Percentiles rank a stretch among this genome's conserved stretches.
phyloP scores from a whole-genome alignment of 2,329 filamentous ascomycete genomes.

The Emergomyces orientalis region DNA sequence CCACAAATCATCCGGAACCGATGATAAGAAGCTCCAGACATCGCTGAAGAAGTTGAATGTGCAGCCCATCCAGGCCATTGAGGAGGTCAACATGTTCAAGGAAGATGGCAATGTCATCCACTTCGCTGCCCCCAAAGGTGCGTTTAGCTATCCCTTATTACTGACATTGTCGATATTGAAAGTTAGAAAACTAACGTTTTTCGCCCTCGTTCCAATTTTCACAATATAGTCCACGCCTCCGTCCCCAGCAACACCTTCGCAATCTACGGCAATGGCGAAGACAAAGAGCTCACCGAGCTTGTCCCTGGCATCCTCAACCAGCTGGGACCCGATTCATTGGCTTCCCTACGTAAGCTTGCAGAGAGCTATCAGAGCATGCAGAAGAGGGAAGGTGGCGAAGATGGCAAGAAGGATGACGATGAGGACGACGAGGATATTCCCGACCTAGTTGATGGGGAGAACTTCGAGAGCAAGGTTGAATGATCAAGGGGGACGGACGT shows the following conservation, averaged over 20 bases:
- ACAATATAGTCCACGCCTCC: conserved; percentile 72
- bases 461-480: conserved; percentile 97
- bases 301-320: conserved; percentile 99
- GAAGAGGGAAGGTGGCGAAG: conserved; percentile 74
- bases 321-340: conserved; percentile 94
- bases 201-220: neutral
- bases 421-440: conserved; percentile 83
- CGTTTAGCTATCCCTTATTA: conserved; percentile 27
- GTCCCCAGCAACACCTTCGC: conserved; percentile 98
- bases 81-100: conserved; percentile 99
- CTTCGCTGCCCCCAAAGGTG: conserved; percentile 96
- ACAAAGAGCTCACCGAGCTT: conserved; percentile 99
- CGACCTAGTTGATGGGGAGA: conserved; percentile 91
- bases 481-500: conserved; percentile 40
- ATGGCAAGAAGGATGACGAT: conserved; percentile 60
- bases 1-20: conserved; percentile 80
- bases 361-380: conserved; percentile 99
- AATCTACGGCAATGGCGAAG: conserved; percentile 97
- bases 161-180: neutral
- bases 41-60: conserved; percentile 99
- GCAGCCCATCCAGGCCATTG: conserved; percentile 97
- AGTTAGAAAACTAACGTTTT: neutral
- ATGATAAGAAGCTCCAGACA: conserved; percentile 99
- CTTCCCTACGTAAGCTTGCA: conserved; percentile 93
- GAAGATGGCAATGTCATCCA: conserved; percentile 99